Evolutionary conservation across 805 yeast species (phyloP), one percentile per base, ranked within the genome.

Genomic region (Candida peoriensis): DNA sequence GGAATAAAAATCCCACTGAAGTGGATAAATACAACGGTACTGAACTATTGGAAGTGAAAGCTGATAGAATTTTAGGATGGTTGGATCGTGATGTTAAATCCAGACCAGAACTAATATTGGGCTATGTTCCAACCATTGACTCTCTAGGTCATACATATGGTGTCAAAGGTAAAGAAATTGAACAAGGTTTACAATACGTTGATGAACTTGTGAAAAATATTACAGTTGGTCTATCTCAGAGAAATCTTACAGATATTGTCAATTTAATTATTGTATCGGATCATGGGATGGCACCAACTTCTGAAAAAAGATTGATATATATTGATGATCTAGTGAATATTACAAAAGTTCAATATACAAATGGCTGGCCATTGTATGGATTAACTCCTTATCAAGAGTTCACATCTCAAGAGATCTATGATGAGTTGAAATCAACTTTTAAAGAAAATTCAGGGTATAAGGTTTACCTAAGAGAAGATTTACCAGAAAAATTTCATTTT

Each of bases 281-380:
- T 56, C 96, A 88, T 55, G 96, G 96, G 9, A 88, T 87, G 95
- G 81, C 94, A 0, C 90, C 95, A 6, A 82, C 95, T 2, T 71
- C 85, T 1, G 72, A 78, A 43, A 74, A 78, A 10, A 62, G 95
- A 40, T 55, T 85, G 9, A 60, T 88, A 2, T 76, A 75, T 42
- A 57, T 89, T 41, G 96, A 87, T 54, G 93, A 87, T 43, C 41
- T 85, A 13, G 58, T 86, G 9, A 77, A 76, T 47, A 48, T 55
- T 2, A 45, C 50, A 3, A 64, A 67, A 38, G 68, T 84, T 30
- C 79, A 77, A 39, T 77, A 79, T 47, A 60, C 70, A 20, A 88
- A 81, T 49, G 95, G 93, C 14, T 83, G 90, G 88, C 95, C 95
- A n/a, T 61, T 86, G 36, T 78, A 70, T 47, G 95, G 94, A 0